Conservation (phyloP, 2,329 filamentous ascomycete genomes). For the Eutypa lata region DNA sequence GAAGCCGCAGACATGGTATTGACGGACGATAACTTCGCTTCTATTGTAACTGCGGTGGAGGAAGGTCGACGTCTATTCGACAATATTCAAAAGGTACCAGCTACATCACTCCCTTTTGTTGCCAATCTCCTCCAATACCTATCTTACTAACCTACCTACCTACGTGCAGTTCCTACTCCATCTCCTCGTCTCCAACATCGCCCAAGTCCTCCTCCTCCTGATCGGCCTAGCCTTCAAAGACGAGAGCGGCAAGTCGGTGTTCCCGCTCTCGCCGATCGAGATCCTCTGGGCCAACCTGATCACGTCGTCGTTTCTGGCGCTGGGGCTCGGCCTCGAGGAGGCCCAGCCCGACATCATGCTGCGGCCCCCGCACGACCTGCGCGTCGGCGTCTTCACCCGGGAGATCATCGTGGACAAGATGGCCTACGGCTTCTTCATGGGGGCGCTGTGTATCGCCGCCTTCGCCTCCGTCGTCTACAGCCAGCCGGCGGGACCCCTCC, state of each 20-base stretch:
- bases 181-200: constrained; percentile 66
- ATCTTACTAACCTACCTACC: constrained; percentile 1
- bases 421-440: constrained; percentile 63
- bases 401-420: constrained; percentile 67
- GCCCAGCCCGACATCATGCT: constrained; percentile 65
- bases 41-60: constrained; percentile 69
- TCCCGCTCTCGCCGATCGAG: constrained; percentile 68
- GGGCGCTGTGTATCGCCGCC: constrained; percentile 56
- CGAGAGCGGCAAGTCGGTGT: constrained; percentile 54
- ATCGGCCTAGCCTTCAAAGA: constrained; percentile 70
- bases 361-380: constrained; percentile 61
- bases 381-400: constrained; percentile 58
- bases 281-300: constrained; percentile 77
- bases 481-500: constrained; percentile 26
- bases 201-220: constrained; percentile 66
- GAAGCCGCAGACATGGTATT: constrained; percentile 86
- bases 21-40: constrained; percentile 85
- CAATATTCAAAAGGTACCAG: constrained; percentile 68
- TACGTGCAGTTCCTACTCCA: constrained; percentile 54
- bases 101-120: background rate
- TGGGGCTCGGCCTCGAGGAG: constrained; percentile 69
- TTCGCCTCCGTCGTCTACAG: constrained; percentile 59
- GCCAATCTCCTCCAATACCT: constrained; percentile 13
- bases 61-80: constrained; percentile 68
- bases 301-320: constrained; percentile 67